phyloP scores from a whole-genome alignment of 371 early-diverging fungal species.

The Saksenaea vasiformis region DNA sequence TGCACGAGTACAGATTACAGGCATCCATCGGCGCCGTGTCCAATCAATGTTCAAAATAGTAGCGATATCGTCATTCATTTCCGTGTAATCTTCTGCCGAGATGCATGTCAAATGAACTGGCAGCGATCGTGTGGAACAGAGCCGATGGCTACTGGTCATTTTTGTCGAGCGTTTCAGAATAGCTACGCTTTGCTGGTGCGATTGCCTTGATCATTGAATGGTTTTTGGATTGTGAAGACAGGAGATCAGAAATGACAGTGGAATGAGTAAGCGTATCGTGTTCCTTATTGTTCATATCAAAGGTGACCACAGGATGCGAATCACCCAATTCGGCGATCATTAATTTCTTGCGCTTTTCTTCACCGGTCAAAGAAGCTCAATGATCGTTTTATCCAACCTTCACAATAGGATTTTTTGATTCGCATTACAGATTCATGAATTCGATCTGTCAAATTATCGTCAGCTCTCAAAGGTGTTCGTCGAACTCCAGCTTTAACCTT shows the following conservation, averaged over 20 bases:
- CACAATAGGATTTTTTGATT: no score
- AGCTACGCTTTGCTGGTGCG: conserved; percentile 6
- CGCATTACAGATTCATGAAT: no score
- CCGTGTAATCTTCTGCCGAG: conserved; percentile 9
- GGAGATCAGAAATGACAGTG: conserved; percentile 4
- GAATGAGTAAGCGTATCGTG: conserved; percentile 8
- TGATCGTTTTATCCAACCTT: no score
- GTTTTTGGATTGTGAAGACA: conserved; percentile 8
- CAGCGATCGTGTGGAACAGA: background rate
- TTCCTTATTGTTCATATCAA: conserved; percentile 10
- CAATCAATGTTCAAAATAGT: conserved; percentile 9
- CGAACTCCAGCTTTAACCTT: no score
- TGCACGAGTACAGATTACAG: conserved; percentile 9
- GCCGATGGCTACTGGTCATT: conserved; percentile 3
- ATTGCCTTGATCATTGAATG: conserved; percentile 8
- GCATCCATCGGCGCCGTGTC: conserved; percentile 14
- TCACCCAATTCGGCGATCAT: conserved; percentile 8
- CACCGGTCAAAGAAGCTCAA: background rate
- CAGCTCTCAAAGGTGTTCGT: no score
- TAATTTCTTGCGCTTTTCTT: conserved; percentile 10
- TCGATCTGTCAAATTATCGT: no score
- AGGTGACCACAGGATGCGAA: conserved; percentile 8
- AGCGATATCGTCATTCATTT: conserved; percentile 11
- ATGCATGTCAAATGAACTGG: conserved; percentile 11
- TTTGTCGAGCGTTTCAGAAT: conserved; percentile 7